These are phyloP conservation scores for Lactuca sativa DNA, from an alignment of 129 eudicot species.

Conservation along the genomic window DNA sequence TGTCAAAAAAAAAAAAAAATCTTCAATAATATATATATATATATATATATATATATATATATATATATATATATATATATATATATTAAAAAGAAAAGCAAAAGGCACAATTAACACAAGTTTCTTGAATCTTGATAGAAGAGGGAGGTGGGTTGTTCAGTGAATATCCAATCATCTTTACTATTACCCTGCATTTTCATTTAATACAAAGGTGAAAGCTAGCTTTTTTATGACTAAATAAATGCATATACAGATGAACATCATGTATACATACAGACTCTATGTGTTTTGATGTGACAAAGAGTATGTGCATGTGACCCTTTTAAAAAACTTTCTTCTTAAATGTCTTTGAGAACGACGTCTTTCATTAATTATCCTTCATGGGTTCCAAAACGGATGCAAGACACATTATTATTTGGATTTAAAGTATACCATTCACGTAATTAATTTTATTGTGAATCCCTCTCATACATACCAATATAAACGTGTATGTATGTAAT, in stretches of 20 bases:
- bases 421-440: neutral
- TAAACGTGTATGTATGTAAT: neutral
- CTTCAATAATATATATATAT: neutral
- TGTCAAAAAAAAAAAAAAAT: slow-evolving; percentile 38
- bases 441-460: neutral
- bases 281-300: slow-evolving; percentile 38
- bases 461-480: neutral
- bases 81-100: slow-evolving; percentile 18
- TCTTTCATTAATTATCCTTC: slow-evolving; percentile 17
- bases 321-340: slow-evolving; percentile 22
- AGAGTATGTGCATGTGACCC: slow-evolving; percentile 40
- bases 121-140: slow-evolving; percentile 41
- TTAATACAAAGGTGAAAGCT: slow-evolving; percentile 39
- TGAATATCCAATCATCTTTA: slow-evolving; percentile 46
- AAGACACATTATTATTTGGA: neutral
- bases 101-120: slow-evolving; percentile 36
- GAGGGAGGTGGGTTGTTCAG: slow-evolving; percentile 44
- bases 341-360: slow-evolving; percentile 28
- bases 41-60: no score
- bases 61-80: no score
- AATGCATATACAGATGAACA: slow-evolving; percentile 53
- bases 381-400: slow-evolving; percentile 4
- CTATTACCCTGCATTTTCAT: slow-evolving; percentile 39
- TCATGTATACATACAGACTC: slow-evolving; percentile 21
- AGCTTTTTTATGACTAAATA: slow-evolving; percentile 35